Evolutionary conservation across 1,284 basidiomycete species (phyloP).

Genomic region (Leccinum variabile): DNA sequence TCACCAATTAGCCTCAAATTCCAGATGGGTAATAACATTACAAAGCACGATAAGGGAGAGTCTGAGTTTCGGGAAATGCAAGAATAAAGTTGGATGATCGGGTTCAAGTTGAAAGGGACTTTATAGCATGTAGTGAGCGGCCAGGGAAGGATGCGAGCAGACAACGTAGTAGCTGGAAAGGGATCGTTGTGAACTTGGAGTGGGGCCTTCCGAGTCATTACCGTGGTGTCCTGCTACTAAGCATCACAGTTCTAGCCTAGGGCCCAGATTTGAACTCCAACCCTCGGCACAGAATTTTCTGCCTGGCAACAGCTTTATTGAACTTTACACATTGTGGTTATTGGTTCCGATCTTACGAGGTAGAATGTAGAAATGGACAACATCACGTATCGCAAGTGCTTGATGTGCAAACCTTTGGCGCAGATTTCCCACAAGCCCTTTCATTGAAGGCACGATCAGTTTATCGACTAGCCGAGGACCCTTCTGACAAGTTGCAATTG

Average conservation of each 20-base stretch:
- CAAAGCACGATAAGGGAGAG: not conserved
- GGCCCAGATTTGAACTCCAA: not conserved
- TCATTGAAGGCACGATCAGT: not conserved
- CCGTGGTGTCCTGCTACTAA: not conserved
- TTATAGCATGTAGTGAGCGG: not conserved
- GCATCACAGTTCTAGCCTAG: not conserved
- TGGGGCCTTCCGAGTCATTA: not conserved
- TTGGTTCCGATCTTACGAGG: too few relatives aligned
- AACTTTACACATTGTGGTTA: not conserved
- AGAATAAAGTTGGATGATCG: not conserved
- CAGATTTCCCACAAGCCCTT: not conserved
- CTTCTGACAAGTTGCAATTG: not conserved
- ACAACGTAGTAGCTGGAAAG: not conserved
- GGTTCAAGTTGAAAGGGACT: not conserved
- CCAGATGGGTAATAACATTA: not conserved
- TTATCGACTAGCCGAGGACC: not conserved
- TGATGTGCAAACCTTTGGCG: not conserved
- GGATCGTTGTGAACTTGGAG: not conserved
- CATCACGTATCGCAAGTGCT: not conserved
- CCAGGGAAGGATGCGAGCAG: not conserved
- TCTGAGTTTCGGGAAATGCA: not conserved
- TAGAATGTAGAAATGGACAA: too few relatives aligned
- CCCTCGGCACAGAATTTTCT: not conserved
- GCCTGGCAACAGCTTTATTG: not conserved
- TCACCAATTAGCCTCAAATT: conserved; percentile 4